Evolutionary conservation across 164 flowering plant species (phyloP), one percentile per base, ranked within the genome.

Genomic region (Dillenia suffruticosa): DNA sequence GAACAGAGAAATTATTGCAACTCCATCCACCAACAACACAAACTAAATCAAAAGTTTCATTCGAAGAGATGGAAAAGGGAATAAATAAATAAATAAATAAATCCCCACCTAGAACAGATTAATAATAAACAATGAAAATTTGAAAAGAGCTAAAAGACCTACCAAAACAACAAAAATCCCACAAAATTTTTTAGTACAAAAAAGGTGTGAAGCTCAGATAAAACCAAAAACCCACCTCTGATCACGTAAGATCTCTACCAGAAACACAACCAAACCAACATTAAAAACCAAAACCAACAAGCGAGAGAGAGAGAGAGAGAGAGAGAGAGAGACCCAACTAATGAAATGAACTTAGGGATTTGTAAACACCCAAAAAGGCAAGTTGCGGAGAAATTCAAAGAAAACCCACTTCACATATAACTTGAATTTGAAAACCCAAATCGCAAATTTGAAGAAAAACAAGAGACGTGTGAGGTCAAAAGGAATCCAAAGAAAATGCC

Each of bases 201-300:
- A 43, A 54, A 45, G 19, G 26, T 47, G 44, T 65, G 3, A 53
- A 69, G 68, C 66, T 14, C 43, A 58, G 40, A 68, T 19, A 56
- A 51, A 48, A 26, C 52, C 64, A 64, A 49, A 48, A 51, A 74
- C 74, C 76, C 72, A 71, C 44, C 56, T 58, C 53, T 17, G 59
- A 62, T 71, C 60, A 68, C 49, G 12, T 50, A 66, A 74, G 80
- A 80, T 82, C 76, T 70, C 70, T 56, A 72, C 70, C 71, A 72
- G 50, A 73, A 79, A 61, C 48, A 76, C 62, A 54, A 70, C 68
- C 69, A 68, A 76, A 77, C 69, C 75, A 57, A 56, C 65, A 64
- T 55, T 48, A 67, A 49, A 68, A 14, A 49, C 65, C 40, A 26
- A 60, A 54, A 15, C 67, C 17, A 59, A 58, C 22, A 58, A 56